These are phyloP conservation scores for Pontederia crassipes DNA, from an alignment of 176 grass and related monocot species.

Conservation along the genomic window DNA sequence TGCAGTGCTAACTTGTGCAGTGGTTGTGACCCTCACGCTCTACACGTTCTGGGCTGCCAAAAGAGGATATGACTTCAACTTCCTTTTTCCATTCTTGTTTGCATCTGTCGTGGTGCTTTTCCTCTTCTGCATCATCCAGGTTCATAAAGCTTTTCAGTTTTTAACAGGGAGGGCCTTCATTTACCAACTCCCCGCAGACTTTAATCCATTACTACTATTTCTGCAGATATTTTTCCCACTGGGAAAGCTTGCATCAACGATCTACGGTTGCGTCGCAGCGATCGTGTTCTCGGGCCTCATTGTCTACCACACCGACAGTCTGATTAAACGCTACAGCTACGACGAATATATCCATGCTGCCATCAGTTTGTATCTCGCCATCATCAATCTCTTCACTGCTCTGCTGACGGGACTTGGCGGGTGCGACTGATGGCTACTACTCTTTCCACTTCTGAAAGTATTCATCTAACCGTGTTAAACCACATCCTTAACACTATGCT, in stretches of 20 bases:
- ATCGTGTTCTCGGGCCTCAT: conserved; percentile 49
- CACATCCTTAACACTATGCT: no score
- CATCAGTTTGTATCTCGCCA: conserved; percentile 44
- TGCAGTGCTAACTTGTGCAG: conserved; percentile 16
- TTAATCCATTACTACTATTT: not conserved
- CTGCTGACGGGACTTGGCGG: conserved; percentile 12
- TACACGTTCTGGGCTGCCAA: conserved; percentile 88
- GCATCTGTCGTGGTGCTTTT: conserved; percentile 27
- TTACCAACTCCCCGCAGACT: not conserved
- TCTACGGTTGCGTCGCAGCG: conserved; percentile 34
- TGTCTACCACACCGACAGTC: conserved; percentile 52
- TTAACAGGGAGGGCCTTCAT: not conserved
- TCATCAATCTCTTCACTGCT: conserved; percentile 50
- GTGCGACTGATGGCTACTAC: no score
- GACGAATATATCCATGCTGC: conserved; percentile 43
- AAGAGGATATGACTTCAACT: conserved; percentile 54
- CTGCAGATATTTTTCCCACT: conserved; percentile 47
- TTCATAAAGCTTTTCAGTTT: not conserved
- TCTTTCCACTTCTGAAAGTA: no score
- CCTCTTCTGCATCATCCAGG: conserved; percentile 47
- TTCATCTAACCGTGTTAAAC: no score
- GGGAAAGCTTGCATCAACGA: conserved; percentile 31
- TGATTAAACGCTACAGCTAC: conserved; percentile 51
- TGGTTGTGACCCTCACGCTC: conserved; percentile 33
- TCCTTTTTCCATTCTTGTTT: conserved; percentile 53